phyloP scores from a whole-genome alignment of 306 rosid species.

The Begonia peltatifolia region DNA sequence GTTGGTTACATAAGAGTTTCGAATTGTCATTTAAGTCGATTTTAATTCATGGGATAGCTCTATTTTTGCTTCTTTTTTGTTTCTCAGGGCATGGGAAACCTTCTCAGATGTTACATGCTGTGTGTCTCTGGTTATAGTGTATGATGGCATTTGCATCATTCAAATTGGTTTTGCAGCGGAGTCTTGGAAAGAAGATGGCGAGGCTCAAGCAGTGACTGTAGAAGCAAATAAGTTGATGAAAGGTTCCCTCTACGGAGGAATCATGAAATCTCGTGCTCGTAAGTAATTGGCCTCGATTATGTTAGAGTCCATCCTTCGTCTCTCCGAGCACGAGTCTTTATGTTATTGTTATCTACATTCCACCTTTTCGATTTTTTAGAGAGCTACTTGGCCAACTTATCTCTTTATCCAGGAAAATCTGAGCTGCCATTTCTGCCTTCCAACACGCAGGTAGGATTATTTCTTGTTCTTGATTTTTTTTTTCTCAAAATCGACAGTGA shows the following conservation, averaged over 20 bases:
- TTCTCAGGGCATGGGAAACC: conserved; percentile 77
- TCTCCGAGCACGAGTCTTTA: too few species aligned
- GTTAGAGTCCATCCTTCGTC: background rate
- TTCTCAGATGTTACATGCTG: conserved; percentile 57
- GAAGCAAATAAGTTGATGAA: conserved; percentile 51
- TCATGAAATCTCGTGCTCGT: conserved; percentile 73
- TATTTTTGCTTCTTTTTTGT: conserved; percentile 13
- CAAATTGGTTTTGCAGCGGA: conserved; percentile 62
- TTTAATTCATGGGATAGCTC: conserved; percentile 9
- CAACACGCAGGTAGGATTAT: conserved; percentile 59
- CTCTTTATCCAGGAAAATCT: conserved; percentile 87
- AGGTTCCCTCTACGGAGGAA: conserved; percentile 62
- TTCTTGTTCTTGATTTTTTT: too few species aligned
- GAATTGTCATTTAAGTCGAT: too few species aligned
- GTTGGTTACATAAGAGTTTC: too few species aligned
- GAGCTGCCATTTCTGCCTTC: conserved; percentile 90
- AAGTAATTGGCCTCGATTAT: conserved; percentile 21
- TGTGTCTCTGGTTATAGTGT: conserved; percentile 60
- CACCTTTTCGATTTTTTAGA: conserved; percentile 18
- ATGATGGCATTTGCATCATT: conserved; percentile 38
- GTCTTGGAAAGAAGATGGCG: background rate
- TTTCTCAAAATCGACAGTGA: too few species aligned
- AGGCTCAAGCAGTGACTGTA: conserved; percentile 46
- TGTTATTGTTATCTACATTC: too few species aligned
- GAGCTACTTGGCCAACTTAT: conserved; percentile 87